phyloP scores from a whole-genome alignment of 805 yeast genomes.

The Metschnikowia lachancei region DNA sequence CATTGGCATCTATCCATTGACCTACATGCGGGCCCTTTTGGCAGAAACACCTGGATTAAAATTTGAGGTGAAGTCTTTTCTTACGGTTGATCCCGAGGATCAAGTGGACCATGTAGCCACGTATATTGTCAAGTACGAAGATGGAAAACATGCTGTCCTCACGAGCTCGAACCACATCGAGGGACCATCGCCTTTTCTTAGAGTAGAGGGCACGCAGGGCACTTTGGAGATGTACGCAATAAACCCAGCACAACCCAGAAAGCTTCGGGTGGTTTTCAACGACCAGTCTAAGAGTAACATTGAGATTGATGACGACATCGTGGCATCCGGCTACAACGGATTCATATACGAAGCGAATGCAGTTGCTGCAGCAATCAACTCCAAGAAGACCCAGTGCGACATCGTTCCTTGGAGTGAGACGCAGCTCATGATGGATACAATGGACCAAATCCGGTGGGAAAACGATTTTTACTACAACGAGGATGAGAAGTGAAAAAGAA shows the following conservation, averaged over 20 bases:
- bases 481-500: conserved; percentile 18
- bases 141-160: conserved; percentile 42
- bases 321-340: conserved; percentile 40
- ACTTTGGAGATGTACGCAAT: conserved; percentile 28
- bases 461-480: conserved; percentile 46
- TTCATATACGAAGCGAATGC: conserved; percentile 58
- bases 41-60: conserved; percentile 28
- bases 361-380: conserved; percentile 43
- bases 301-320: conserved; percentile 30
- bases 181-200: conserved; percentile 30
- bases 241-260: conserved; percentile 35
- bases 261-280: conserved; percentile 32
- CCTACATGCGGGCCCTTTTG: conserved; percentile 43
- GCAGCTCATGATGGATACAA: conserved; percentile 43
- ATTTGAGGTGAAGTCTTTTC: conserved; percentile 30
- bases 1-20: conserved; percentile 51
- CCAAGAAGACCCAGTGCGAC: conserved; percentile 37
- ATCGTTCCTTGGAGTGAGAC: conserved; percentile 46
- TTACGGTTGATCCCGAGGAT: conserved; percentile 34
- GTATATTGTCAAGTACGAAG: conserved; percentile 36
- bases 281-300: conserved; percentile 23
- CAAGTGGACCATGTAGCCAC: conserved; percentile 44
- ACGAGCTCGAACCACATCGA: conserved; percentile 28
- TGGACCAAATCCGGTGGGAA: conserved; percentile 48
- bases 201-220: conserved; percentile 37